These are phyloP conservation scores for Boletus sp. DNA, from an alignment of 768 basidiomycete genomes.

Conservation along the genomic window DNA sequence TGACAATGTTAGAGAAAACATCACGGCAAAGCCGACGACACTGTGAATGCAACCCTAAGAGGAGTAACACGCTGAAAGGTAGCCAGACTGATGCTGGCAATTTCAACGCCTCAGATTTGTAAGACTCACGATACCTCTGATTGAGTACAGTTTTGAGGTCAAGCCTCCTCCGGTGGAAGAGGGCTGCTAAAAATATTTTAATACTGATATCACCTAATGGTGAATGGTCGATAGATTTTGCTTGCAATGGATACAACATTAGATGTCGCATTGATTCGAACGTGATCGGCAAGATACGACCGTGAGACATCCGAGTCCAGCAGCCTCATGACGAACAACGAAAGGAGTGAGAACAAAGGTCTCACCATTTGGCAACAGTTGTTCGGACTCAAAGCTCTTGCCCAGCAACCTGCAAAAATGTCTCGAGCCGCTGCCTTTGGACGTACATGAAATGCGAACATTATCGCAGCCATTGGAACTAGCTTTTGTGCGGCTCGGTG, in stretches of 20 bases:
- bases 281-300: not conserved
- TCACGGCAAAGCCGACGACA: not conserved
- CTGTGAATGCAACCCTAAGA: not conserved
- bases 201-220: too few species aligned
- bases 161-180: not conserved
- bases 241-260: too few species aligned
- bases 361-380: not conserved
- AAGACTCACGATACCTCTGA: not conserved
- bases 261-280: too few species aligned
- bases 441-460: not conserved
- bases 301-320: not conserved
- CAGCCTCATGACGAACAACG: not conserved
- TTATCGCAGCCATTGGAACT: too few species aligned
- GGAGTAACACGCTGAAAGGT: too few species aligned
- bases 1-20: not conserved
- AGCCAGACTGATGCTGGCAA: not conserved
- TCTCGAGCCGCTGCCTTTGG: not conserved
- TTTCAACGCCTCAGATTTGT: not conserved
- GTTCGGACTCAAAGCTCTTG: too few species aligned
- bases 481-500: too few species aligned
- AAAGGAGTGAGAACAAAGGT: not conserved
- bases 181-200: not conserved
- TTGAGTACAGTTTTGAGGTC: too few species aligned
- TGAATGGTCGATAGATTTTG: too few species aligned
- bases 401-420: not conserved